A percentile compares a stretch with the other conserved stretches of the same genome.
These are phyloP conservation scores for Arxiozyma slooffiae DNA, from an alignment of 1,139 yeast genomes.

Conservation along the genomic window DNA sequence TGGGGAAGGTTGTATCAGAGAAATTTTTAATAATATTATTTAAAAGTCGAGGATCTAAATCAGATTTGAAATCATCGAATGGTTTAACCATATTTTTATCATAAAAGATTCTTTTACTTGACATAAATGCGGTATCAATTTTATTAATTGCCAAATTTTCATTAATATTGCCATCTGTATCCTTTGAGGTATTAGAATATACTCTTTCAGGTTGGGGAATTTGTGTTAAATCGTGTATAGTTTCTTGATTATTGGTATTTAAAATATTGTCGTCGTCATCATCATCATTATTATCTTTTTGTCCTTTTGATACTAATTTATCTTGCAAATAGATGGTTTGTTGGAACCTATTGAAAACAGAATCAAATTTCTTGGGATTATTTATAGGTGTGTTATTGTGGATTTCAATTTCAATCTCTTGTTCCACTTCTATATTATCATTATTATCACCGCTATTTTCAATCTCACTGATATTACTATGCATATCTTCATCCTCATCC, in stretches of 20 bases:
- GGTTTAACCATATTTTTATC: slow-evolving; percentile 22
- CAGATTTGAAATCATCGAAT: slow-evolving; percentile 9
- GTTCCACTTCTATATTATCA: slow-evolving; percentile 3
- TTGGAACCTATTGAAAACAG: slow-evolving; percentile 37
- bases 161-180: slow-evolving; percentile 29
- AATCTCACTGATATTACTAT: slow-evolving; percentile 6
- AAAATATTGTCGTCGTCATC: too few relatives aligned
- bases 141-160: slow-evolving; percentile 15
- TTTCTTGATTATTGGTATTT: slow-evolving; percentile 20
- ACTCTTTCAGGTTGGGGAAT: slow-evolving; percentile 63
- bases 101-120: slow-evolving; percentile 30
- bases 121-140: slow-evolving; percentile 24
- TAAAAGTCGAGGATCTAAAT: slow-evolving; percentile 9
- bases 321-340: slow-evolving; percentile 31
- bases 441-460: too few relatives aligned
- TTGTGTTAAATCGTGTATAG: slow-evolving; percentile 53
- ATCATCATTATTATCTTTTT: slow-evolving; percentile 23
- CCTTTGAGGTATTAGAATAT: neutral
- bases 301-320: slow-evolving; percentile 12
- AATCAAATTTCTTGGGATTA: slow-evolving; percentile 28
- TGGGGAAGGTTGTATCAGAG: slow-evolving; percentile 26
- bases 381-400: slow-evolving; percentile 4
- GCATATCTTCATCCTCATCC: neutral
- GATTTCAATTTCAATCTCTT: slow-evolving; percentile 6
- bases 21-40: slow-evolving; percentile 22